Conservation (phyloP, 805 yeast genomes). For the Kregervanrija delftensis region DNA sequence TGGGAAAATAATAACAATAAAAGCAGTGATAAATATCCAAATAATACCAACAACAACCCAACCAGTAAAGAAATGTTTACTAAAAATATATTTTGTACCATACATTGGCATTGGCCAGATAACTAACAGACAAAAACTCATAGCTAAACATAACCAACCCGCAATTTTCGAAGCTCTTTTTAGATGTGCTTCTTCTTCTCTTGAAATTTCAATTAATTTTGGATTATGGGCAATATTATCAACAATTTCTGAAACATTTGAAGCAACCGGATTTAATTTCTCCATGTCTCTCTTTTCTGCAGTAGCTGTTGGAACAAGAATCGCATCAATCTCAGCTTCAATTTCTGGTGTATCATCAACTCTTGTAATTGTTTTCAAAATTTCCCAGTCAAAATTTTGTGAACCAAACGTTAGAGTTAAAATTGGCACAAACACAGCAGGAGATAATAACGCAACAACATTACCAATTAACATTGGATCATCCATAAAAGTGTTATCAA, state of each 20-base stretch:
- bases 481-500: conserved; percentile 64
- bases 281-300: conserved; percentile 15
- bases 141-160: conserved; percentile 47
- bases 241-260: conserved; percentile 25
- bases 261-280: conserved; percentile 21
- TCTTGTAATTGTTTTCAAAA: conserved; percentile 51
- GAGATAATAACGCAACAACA: conserved; percentile 73
- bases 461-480: conserved; percentile 88
- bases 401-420: conserved; percentile 59
- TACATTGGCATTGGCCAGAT: conserved; percentile 96
- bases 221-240: conserved; percentile 16
- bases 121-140: conserved; percentile 59
- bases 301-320: conserved; percentile 11
- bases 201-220: conserved; percentile 16
- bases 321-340: conserved; percentile 22
- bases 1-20: conserved; percentile 62
- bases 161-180: conserved; percentile 56
- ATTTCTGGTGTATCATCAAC: conserved; percentile 71
- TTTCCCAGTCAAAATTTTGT: conserved; percentile 68
- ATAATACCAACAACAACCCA: conserved; percentile 80
- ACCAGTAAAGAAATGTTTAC: conserved; percentile 74
- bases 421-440: conserved; percentile 58
- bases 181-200: conserved; percentile 47
- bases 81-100: conserved; percentile 70
- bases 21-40: conserved; percentile 68